These are phyloP conservation scores for Fonsecaea nubica DNA, from an alignment of 2,329 filamentous ascomycete species.

Conservation along the genomic window DNA sequence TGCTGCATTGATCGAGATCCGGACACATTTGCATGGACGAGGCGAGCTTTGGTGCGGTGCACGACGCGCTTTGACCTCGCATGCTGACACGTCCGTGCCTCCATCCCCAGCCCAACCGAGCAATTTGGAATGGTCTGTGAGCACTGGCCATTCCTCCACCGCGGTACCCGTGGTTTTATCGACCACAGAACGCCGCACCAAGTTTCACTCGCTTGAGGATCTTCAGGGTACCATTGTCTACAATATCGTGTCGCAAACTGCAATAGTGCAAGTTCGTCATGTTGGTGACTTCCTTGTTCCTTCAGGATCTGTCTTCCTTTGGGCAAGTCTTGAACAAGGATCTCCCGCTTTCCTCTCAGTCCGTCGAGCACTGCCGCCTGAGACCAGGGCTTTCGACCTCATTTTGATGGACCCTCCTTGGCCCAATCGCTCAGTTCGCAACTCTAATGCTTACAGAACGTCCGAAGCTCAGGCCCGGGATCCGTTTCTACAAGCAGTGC, in stretches of 20 bases:
- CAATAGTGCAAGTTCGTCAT: constrained; percentile 30
- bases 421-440: constrained; percentile 66
- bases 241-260: constrained; percentile 16
- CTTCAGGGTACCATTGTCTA: constrained; percentile 25
- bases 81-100: not conserved
- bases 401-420: constrained; percentile 69
- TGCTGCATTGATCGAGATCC: constrained; percentile 49
- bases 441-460: constrained; percentile 57
- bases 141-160: constrained; percentile 2
- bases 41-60: constrained; percentile 22
- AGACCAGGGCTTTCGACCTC: constrained; percentile 58
- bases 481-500: constrained; percentile 46
- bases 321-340: constrained; percentile 48
- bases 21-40: constrained; percentile 17
- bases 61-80: constrained; percentile 16
- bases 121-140: not conserved
- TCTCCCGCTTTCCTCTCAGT: constrained; percentile 43
- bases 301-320: constrained; percentile 55
- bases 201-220: constrained; percentile 24
- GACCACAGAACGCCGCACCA: constrained; percentile 28
- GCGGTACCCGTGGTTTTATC: constrained; percentile 31
- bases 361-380: constrained; percentile 20
- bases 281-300: constrained; percentile 54
- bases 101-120: constrained; percentile 10
- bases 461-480: constrained; percentile 40